Base-by-base conservation (phyloP, 441 rosid genomes). In the Eutrema salsugineum region DNA sequence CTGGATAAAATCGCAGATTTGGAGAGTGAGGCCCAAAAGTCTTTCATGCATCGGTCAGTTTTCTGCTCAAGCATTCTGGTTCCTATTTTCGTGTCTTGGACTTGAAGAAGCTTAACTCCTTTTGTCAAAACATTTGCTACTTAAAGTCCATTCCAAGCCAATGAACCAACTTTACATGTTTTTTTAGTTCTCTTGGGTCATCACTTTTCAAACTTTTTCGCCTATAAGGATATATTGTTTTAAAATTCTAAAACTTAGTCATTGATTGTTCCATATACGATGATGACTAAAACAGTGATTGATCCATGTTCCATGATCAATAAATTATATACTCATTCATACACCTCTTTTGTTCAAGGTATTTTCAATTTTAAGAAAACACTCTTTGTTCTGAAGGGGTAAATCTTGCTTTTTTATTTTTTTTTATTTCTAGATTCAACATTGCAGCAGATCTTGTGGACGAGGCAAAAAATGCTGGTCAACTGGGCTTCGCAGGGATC, bases 21-120 rank as follows among this genome's bases (percentile, higher is more conserved):
- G 93, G 99, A 96, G 83, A 83, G 89, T 75, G 97, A 96, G 80
- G 99, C 99, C 27, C 98, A 96, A 76, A 93, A 96, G 83, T 93
- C 98, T 66, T 96, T 96, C 80, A 93, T 96, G 99, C 99, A 96
- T 78, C 83, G 99, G 99, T 93, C 63, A 79, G 93, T 83, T 36
- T 70, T 67, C 62, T 72, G 70, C 16, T 48, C 33, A 50, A 50
- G 33, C 58, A 70, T 49, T 16, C 16, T 57, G 35, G 11, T 17
- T 70, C 43, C 48, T 56, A 30, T 49, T 32, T 66, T 56, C 10
- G 16, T 42, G 58, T 19, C 44, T 32, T 49, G 47, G 66, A 63
- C 27, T 47, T 62, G 1, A 35, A 61, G 44, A 50, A 46, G 17
- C 53, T 44, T 63, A 35, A 55, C 20, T 43, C 2, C 1, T 38